Evolutionary conservation across 129 eudicot genomes (phyloP), one percentile per base, ranked within the genome.

Genomic region (Glebionis coronaria): DNA sequence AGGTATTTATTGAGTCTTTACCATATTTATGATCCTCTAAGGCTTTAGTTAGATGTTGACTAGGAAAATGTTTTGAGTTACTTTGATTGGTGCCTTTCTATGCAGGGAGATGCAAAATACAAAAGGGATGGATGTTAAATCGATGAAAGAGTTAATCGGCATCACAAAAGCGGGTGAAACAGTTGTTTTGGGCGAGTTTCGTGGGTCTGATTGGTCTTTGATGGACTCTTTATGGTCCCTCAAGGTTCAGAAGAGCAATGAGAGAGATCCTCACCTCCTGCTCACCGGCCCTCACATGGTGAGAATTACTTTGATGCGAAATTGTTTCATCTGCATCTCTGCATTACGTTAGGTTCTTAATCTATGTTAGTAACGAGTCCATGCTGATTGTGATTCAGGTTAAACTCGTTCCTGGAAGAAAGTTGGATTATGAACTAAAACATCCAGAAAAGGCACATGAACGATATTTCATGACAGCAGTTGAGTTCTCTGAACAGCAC

Each of bases 401-500:
- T 64, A 73, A 73, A 64, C 71, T 73, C 23, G n/a, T 63, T 59
- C 71, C 68, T 75, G 84, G 81, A 35, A 80, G 68, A 72, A 81
- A 63, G 35, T 42, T 76, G 74, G 81, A 57, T 42, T 81, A 66
- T 72, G 85, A 81, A 50, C 25, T 49, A 53, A 76, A 72, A 64
- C 44, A 62, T 27, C 45, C n/a, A 7, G 72, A 64, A 31, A 73
- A 42, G 66, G 49, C 50, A 68, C 52, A 63, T 29, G 50, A 68
- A 56, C 57, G 45, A 12, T 68, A 69, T 1, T 77, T 72, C 60
- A 68, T 81, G 76, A 81, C 85, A 38, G 69, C 70, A 12, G 79
- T 81, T 72, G 79, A 81, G 70, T 81, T 81, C 38, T 77, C 85
- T 25, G 51, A 49, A 3, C 72, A 81, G 51, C n/a, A 54, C 61